phyloP scores from a whole-genome alignment of 441 rosid species.

The Adansonia rubrostipa region DNA sequence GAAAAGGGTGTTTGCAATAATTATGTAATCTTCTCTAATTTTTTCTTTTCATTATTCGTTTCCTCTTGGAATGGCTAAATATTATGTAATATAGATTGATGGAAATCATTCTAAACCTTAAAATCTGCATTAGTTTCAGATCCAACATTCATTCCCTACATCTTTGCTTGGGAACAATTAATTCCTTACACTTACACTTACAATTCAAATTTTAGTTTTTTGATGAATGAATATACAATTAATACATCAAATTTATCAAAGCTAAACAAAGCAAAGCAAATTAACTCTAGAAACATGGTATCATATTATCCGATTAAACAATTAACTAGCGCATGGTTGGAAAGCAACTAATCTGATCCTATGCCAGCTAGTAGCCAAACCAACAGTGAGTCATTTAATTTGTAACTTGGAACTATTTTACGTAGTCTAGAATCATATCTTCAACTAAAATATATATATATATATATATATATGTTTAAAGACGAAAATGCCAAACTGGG shows the following conservation, averaged over 20 bases:
- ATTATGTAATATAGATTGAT: background rate
- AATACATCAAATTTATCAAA: background rate
- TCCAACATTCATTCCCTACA: background rate
- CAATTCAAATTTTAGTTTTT: background rate
- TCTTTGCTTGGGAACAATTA: background rate
- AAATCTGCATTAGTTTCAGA: background rate
- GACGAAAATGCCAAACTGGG: background rate
- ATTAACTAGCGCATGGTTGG: background rate
- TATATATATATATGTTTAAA: background rate
- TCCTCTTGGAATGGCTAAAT: background rate
- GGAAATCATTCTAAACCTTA: background rate
- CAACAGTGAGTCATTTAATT: background rate
- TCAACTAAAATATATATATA: background rate
- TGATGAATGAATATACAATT: background rate
- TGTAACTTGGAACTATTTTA: background rate
- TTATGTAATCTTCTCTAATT: too few relatives aligned
- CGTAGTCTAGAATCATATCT: background rate
- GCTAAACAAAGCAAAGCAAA: background rate
- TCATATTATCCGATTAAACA: background rate
- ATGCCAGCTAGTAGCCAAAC: background rate
- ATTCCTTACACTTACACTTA: background rate
- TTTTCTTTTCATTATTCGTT: background rate
- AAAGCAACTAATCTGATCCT: background rate
- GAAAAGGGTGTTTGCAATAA: too few relatives aligned
- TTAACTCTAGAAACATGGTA: conserved; percentile 6